phyloP scores from a whole-genome alignment of 1,284 basidiomycete species.

The Mycosarcoma maydis region DNA sequence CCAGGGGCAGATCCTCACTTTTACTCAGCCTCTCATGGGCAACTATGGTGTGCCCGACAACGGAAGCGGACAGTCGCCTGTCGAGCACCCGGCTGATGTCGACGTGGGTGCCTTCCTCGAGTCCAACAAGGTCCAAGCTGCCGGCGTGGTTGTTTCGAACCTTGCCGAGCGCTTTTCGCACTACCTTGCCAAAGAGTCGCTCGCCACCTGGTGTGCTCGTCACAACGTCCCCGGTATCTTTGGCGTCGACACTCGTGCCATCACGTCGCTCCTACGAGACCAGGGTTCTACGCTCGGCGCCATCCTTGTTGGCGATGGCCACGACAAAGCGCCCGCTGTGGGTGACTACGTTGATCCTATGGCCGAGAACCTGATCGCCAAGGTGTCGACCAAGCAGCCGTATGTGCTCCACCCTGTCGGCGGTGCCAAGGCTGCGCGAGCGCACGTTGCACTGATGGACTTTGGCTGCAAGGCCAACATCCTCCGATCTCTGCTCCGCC shows the following conservation, averaged over 20 bases:
- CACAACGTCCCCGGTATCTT: constrained; percentile 91
- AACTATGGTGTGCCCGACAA: constrained; percentile 97
- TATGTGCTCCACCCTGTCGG: constrained; percentile 89
- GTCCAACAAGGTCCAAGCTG: constrained; percentile 87
- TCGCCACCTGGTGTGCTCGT: constrained; percentile 91
- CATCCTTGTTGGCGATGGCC: constrained; percentile 80
- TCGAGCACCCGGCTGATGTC: constrained; percentile 72
- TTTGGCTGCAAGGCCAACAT: constrained; percentile 99
- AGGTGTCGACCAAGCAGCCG: constrained; percentile 85
- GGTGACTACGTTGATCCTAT: constrained; percentile 81
- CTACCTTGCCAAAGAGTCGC: constrained; percentile 89
- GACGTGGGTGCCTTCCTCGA: constrained; percentile 74
- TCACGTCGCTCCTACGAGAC: constrained; percentile 90
- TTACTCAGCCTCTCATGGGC: constrained; percentile 97
- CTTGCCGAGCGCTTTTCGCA: constrained; percentile 95
- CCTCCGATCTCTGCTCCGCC: constrained; percentile 86
- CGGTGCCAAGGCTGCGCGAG: constrained; percentile 69
- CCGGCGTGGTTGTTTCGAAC: constrained; percentile 91
- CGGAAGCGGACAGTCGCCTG: constrained; percentile 56
- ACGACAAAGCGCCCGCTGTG: constrained; percentile 72
- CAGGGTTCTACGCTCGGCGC: constrained; percentile 96
- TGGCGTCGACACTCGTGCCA: constrained; percentile 95
- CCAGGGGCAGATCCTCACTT: constrained; percentile 95
- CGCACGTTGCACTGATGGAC: constrained; percentile 93
- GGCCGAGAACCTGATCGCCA: constrained; percentile 88